Percentiles rank a stretch among this genome's conserved stretches.
Conservation (phyloP, 2,329 filamentous ascomycete genomes). For the Lachnellula arida region DNA sequence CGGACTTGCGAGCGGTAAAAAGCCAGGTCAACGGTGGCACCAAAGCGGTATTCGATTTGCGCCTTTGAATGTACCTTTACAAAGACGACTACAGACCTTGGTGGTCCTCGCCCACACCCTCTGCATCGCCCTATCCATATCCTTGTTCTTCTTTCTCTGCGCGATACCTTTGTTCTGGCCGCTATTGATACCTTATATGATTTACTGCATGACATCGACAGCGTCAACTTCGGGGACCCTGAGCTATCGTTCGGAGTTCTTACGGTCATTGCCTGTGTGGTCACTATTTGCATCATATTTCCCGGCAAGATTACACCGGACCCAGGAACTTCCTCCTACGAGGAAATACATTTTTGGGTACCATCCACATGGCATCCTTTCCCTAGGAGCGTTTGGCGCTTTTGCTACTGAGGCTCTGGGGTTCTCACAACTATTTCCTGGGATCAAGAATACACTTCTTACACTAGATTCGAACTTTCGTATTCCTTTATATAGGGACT, state of each 20-base stretch:
- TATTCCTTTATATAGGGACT: constrained; percentile 90
- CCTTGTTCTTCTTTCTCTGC: constrained; percentile 85
- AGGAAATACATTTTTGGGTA: constrained; percentile 97
- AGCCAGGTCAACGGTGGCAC: constrained; percentile 32
- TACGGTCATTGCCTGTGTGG: constrained; percentile 75
- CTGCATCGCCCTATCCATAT: constrained; percentile 64
- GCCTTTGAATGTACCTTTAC: constrained; percentile 68
- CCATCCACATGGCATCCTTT: constrained; percentile 96
- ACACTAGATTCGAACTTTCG: constrained; percentile 97
- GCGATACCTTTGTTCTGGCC: constrained; percentile 93
- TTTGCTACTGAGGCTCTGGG: constrained; percentile 88
- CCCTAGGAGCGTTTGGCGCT: constrained; percentile 87
- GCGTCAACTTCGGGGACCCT: constrained; percentile 72
- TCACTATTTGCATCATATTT: constrained; percentile 89
- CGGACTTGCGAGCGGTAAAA: constrained; percentile 26
- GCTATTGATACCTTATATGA: constrained; percentile 66
- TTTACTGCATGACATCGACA: constrained; percentile 78
- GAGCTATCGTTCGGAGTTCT: constrained; percentile 66
- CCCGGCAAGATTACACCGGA: constrained; percentile 82
- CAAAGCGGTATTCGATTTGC: constrained; percentile 70
- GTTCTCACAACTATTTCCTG: constrained; percentile 83
- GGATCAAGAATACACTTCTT: constrained; percentile 88
- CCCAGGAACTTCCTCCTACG: constrained; percentile 69
- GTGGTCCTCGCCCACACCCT: constrained; percentile 71
- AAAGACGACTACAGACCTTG: constrained; percentile 70